A percentile compares a stretch with the other conserved stretches of the same genome.
Conservation (phyloP, 371 early-diverging fungal species). For the Catenaria anguillulae region DNA sequence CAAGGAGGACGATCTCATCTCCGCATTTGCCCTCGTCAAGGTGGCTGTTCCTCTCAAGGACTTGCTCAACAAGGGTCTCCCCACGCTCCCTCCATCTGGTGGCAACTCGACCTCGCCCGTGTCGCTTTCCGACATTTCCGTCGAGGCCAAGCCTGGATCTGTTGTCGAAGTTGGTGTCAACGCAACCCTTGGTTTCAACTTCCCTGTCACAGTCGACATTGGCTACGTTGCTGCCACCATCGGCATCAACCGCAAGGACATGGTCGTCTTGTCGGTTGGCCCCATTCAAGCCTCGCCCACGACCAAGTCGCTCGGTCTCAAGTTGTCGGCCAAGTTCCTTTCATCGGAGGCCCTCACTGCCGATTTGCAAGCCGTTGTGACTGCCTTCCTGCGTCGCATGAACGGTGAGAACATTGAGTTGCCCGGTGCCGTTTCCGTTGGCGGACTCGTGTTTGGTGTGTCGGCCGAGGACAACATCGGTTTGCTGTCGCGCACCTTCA, state of each 20-base stretch:
- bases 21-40: background rate
- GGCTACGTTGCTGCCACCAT: conserved; percentile 1
- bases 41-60: background rate
- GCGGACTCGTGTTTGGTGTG: background rate
- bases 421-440: background rate
- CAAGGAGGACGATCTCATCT: background rate
- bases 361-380: background rate
- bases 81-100: background rate
- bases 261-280: background rate
- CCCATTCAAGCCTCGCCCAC: background rate
- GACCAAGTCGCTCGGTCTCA: background rate
- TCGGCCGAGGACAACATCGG: background rate
- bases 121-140: background rate
- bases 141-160: background rate
- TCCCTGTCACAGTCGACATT: conserved; percentile 2
- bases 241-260: background rate
- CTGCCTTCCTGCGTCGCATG: background rate
- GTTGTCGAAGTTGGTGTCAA: background rate
- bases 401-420: background rate
- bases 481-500: background rate
- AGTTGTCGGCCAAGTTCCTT: background rate
- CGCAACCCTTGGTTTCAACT: background rate
- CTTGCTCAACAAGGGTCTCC: background rate
- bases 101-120: background rate
- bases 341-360: background rate